Base-by-base conservation (phyloP, 257 asterid genomes). In the Forsythia suspensa region DNA sequence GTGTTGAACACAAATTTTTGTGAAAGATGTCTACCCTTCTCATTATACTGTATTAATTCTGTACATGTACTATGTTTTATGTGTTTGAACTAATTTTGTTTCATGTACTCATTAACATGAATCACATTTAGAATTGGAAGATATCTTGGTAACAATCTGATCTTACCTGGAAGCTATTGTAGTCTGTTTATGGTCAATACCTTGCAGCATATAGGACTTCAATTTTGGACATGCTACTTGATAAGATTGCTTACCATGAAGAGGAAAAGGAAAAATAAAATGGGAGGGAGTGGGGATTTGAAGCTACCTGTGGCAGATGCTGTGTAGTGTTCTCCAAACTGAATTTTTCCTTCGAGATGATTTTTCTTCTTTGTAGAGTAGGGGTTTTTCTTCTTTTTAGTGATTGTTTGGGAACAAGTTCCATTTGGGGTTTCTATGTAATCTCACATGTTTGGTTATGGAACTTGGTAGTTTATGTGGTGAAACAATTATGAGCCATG, bases 41-140 rank as follows among this genome's bases (percentile, higher is more conserved):
- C 78, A 66, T 13, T 77, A 81, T 76, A 82, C 86, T 82, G 87
- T 86, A 82, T 80, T 89, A 85, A 86, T 73, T 80, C 66, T 90
- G 91, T 90, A 87, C 77, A 83, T 89, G 83, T 73, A 83, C 82
- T 83, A 73, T 81, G 71, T 79, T 52, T 37, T 78, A 73, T 82
- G 80, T 80, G 87, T 84, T 11, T 80, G 81, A 80, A 82, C 80
- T 70, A 55, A 69, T 34, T 79, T 43, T 83, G 72, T 73, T 71
- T 80, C 83, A 70, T 82, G 87, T 76, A 82, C 79, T 84, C 76
- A 21, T 77, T 75, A 40, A 74, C 52, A 75, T 80, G 83, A 80
- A 83, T 70, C 82, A 77, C 77, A 85, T 82, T 76, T 80, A 73
- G 73, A 70, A 61, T 59, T 73, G 79, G 73, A 77, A n/a, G 68